Percentiles rank a stretch among this genome's conserved stretches.
phyloP scores from a whole-genome alignment of 2,329 filamentous ascomycete genomes.

The Geosmithia flava region DNA sequence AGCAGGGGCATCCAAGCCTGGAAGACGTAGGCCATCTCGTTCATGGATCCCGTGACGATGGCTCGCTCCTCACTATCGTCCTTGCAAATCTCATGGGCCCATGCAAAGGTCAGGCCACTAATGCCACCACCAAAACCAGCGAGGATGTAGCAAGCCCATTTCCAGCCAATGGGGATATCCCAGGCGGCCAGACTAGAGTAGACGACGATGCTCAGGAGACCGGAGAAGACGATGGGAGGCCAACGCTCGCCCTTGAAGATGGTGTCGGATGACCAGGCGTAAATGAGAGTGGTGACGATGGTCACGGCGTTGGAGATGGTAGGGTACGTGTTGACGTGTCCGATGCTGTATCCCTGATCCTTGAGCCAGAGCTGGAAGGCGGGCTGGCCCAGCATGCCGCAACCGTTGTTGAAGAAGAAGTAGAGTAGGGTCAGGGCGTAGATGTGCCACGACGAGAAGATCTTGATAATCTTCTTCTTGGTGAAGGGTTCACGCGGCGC shows the following conservation, averaged over 20 bases:
- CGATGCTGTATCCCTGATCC: conserved; percentile 25
- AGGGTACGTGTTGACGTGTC: conserved; percentile 38
- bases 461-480: conserved; percentile 40
- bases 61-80: conserved; percentile 52
- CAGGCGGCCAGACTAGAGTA: conserved; percentile 27
- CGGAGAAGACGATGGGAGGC: conserved; percentile 49
- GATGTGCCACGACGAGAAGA: conserved; percentile 53
- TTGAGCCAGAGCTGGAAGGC: conserved; percentile 41
- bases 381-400: conserved; percentile 32
- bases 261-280: conserved; percentile 54
- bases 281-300: conserved; percentile 46
- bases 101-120: conserved; percentile 31
- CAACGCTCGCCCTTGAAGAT: conserved; percentile 46
- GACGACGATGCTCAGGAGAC: conserved; percentile 26
- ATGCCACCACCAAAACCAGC: conserved; percentile 36
- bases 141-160: conserved; percentile 51
- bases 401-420: conserved; percentile 52
- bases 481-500: conserved; percentile 26
- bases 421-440: conserved; percentile 46
- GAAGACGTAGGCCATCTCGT: conserved; percentile 56
- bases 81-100: conserved; percentile 36
- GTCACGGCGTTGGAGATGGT: conserved; percentile 43
- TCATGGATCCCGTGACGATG: conserved; percentile 53
- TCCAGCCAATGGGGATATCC: conserved; percentile 38
- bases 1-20: conserved; percentile 58